Evolutionary conservation across 1,284 basidiomycete genomes (phyloP).

Genomic region (Ganoderma resinaceum): DNA sequence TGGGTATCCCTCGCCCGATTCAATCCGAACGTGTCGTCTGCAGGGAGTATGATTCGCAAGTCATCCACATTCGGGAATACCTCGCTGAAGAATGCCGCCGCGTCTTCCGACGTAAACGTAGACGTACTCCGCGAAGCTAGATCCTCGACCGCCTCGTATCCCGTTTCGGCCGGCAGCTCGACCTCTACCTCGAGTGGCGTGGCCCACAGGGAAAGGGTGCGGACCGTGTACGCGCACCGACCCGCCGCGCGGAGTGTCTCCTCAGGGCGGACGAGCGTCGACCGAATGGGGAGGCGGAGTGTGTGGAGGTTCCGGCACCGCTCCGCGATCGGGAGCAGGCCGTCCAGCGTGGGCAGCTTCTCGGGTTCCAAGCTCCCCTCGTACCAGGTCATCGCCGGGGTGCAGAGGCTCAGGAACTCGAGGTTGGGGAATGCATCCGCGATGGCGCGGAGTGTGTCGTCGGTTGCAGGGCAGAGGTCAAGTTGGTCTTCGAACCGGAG

Average conservation of each 20-base stretch:
- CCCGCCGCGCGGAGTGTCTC: neutral
- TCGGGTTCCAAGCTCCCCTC: neutral
- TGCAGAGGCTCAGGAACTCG: conserved; percentile 1
- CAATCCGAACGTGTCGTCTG: neutral
- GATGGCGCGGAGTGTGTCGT: neutral
- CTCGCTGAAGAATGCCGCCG: neutral
- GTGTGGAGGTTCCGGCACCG: neutral
- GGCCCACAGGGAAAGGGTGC: conserved; percentile 3
- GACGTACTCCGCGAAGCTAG: neutral
- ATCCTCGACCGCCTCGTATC: neutral
- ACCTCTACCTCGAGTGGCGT: conserved; percentile 3
- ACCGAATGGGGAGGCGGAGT: conserved; percentile 1
- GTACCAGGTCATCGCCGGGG: neutral
- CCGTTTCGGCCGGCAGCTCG: neutral
- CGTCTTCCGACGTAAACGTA: neutral
- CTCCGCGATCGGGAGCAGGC: neutral
- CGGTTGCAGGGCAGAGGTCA: neutral
- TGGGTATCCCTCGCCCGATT: neutral
- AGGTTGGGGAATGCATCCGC: neutral
- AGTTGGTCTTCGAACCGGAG: neutral
- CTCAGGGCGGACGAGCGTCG: neutral
- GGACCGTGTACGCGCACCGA: neutral
- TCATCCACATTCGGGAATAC: conserved; percentile 1
- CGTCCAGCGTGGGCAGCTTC: neutral
- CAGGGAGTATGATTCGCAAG: neutral